phyloP scores from a whole-genome alignment of 2,329 filamentous ascomycete genomes.

The Bipolaris gigantea region DNA sequence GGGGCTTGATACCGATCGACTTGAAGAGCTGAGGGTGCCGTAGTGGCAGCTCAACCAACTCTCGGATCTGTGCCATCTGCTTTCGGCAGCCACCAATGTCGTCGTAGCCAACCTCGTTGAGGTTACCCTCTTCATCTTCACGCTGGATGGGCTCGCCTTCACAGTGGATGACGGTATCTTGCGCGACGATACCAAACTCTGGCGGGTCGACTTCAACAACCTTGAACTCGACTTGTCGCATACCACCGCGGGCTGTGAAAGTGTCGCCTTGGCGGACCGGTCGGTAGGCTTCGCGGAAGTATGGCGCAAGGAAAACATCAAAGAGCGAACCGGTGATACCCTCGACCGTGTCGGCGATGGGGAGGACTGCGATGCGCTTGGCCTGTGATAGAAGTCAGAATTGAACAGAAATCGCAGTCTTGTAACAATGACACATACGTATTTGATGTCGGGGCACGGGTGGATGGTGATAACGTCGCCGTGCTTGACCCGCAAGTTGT shows the following conservation, averaged over 20 bases:
- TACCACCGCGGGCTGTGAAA: constrained; percentile 95
- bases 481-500: constrained; percentile 98
- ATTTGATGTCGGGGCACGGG: constrained; percentile 99
- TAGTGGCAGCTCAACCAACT: constrained; percentile 95
- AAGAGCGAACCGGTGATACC: constrained; percentile 97
- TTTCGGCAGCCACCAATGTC: constrained; percentile 99
- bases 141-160: constrained; percentile 96
- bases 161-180: constrained; percentile 98
- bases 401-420: not conserved
- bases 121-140: constrained; percentile 97
- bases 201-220: constrained; percentile 98
- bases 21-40: constrained; percentile 99
- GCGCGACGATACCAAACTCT: constrained; percentile 97
- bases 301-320: constrained; percentile 98
- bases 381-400: constrained; percentile 61
- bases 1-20: constrained; percentile 99
- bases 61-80: constrained; percentile 99
- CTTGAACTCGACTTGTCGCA: constrained; percentile 99
- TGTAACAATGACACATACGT: constrained; percentile 63
- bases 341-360: constrained; percentile 97
- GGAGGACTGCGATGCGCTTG: constrained; percentile 97
- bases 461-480: constrained; percentile 97
- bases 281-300: constrained; percentile 98
- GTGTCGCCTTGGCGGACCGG: constrained; percentile 96
- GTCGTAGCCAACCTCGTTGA: constrained; percentile 98